These are phyloP conservation scores for Microbotryum violaceum DNA, from an alignment of 1,284 basidiomycete genomes.

Conservation along the genomic window DNA sequence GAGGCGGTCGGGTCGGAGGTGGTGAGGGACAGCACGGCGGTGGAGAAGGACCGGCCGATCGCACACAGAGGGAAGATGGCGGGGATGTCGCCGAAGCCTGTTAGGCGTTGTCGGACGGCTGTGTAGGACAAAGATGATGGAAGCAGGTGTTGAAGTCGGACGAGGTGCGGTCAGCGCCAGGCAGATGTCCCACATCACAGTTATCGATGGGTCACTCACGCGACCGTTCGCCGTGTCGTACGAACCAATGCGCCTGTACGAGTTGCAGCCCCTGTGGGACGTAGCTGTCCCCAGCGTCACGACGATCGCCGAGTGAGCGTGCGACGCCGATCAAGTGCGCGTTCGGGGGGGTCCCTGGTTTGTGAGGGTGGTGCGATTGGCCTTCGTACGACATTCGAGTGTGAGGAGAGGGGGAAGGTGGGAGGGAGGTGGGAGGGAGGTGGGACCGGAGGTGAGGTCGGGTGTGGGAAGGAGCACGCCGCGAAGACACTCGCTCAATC, in stretches of 20 bases:
- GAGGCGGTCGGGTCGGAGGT: not conserved
- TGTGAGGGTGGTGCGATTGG: conserved; percentile 27
- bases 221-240: conserved; percentile 24
- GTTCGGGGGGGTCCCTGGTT: conserved; percentile 18
- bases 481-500: too few relatives aligned
- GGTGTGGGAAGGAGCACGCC: too few relatives aligned
- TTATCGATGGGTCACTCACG: conserved; percentile 2
- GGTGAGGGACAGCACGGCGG: conserved; percentile 19
- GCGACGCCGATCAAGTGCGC: conserved; percentile 5
- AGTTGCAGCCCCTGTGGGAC: conserved; percentile 17
- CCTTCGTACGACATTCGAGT: conserved; percentile 16
- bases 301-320: not conserved
- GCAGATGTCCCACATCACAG: not conserved
- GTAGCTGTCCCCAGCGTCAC: not conserved
- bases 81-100: conserved; percentile 22
- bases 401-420: not conserved
- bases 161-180: not conserved
- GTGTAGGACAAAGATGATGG: not conserved
- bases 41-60: conserved; percentile 18
- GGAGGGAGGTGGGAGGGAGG: not conserved
- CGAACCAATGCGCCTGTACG: conserved; percentile 27
- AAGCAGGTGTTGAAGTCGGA: not conserved
- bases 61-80: conserved; percentile 22
- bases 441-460: not conserved
- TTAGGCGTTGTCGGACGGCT: conserved; percentile 26